Percentiles rank a stretch among this genome's conserved stretches.
These are phyloP conservation scores for carrot (Daucus carota) DNA, from an alignment of 129 eudicot species.

Conservation along the genomic window DNA sequence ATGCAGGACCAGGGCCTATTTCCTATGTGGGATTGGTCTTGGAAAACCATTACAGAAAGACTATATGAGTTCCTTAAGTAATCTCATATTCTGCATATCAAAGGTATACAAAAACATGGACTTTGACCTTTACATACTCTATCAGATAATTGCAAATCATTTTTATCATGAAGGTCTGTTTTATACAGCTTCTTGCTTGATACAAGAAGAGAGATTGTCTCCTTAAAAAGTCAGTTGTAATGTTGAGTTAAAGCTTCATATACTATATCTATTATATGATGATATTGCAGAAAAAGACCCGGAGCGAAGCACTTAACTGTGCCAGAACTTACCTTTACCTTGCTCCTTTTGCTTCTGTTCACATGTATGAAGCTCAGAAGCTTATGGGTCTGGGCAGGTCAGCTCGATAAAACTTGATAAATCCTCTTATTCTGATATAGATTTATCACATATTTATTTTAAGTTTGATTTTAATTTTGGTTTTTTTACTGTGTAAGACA, in stretches of 20 bases:
- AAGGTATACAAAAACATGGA: constrained; percentile 28
- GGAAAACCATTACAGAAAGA: too few relatives aligned
- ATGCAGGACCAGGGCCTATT: too few relatives aligned
- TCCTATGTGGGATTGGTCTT: too few relatives aligned
- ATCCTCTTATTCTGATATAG: constrained; percentile 30
- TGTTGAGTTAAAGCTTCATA: constrained; percentile 26
- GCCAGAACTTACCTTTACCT: constrained; percentile 29
- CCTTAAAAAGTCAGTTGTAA: constrained; percentile 15
- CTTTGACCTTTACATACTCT: constrained; percentile 25
- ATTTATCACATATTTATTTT: too few relatives aligned
- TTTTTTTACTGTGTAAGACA: too few relatives aligned
- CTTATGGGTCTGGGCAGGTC: constrained; percentile 33
- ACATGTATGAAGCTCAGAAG: constrained; percentile 22
- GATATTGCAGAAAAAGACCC: constrained; percentile 22
- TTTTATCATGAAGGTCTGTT: constrained; percentile 30
- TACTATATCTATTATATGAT: constrained; percentile 24
- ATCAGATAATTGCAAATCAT: constrained; percentile 27
- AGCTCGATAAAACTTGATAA: constrained; percentile 23
- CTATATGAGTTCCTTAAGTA: too few relatives aligned
- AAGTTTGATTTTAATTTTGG: too few relatives aligned
- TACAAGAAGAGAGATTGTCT: constrained; percentile 19
- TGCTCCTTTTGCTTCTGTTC: constrained; percentile 22
- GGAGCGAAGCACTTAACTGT: constrained; percentile 21
- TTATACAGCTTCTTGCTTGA: constrained; percentile 25
- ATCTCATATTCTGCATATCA: too few relatives aligned